phyloP scores from a whole-genome alignment of 176 grass and related monocot species.

The Eleusine indica region DNA sequence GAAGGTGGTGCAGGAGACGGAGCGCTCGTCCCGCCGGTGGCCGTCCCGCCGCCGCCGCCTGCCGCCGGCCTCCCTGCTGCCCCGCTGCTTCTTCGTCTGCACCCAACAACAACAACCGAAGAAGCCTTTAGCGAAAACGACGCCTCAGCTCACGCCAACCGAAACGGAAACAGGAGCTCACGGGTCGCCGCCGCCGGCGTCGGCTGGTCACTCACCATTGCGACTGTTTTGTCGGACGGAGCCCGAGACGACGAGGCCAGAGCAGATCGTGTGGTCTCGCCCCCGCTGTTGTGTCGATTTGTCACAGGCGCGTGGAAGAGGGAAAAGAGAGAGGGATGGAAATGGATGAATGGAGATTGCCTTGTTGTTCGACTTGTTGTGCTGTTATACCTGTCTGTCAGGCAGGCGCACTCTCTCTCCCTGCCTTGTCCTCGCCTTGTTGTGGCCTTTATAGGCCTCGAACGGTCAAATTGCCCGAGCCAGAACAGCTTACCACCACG shows the following conservation, averaged over 20 bases:
- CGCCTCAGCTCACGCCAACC: background rate
- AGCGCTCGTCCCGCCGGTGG: constrained; percentile 43
- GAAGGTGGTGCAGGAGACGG: constrained; percentile 68
- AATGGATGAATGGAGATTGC: background rate
- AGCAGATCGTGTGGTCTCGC: background rate
- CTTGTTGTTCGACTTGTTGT: background rate
- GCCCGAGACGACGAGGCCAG: background rate
- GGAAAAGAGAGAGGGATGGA: background rate
- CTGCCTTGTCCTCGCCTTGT: background rate
- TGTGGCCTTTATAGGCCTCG: background rate
- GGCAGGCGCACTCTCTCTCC: background rate
- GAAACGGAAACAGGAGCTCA: background rate
- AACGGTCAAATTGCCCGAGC: background rate
- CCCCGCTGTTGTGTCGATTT: constrained; percentile 32
- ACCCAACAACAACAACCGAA: background rate
- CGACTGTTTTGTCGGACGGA: background rate
- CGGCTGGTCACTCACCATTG: constrained; percentile 43
- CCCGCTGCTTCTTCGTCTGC: constrained; percentile 50
- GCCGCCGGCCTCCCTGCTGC: constrained; percentile 5
- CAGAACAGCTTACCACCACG: background rate
- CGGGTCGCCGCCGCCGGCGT: background rate
- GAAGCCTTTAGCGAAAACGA: background rate
- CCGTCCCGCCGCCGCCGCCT: constrained; percentile 29
- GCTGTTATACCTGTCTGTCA: background rate
- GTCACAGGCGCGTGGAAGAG: background rate